Evolutionary conservation across 768 basidiomycete genomes (phyloP).

Genomic region (Coprinopsis sp.): DNA sequence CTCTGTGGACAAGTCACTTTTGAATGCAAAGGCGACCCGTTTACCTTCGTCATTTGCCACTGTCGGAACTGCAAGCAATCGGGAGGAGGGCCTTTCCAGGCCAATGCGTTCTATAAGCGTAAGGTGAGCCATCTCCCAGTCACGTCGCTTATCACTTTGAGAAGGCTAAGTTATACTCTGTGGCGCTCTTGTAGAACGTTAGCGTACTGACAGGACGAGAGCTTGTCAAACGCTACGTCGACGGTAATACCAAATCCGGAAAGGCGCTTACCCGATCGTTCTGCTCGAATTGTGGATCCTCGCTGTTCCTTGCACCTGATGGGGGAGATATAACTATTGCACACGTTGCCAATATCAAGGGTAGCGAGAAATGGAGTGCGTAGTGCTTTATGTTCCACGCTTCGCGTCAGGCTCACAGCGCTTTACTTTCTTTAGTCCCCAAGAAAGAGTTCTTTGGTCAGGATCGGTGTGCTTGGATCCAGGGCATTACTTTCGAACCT

Average conservation of each 20-base stretch:
- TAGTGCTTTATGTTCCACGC: constrained; percentile 4
- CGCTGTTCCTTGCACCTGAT: constrained; percentile 20
- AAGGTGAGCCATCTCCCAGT: constrained; percentile 14
- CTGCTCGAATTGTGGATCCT: constrained; percentile 27
- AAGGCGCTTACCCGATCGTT: constrained; percentile 24
- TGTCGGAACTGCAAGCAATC: constrained; percentile 30
- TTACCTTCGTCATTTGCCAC: constrained; percentile 28
- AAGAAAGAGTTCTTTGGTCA: constrained; percentile 9
- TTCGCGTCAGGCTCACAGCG: not conserved
- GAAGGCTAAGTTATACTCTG: not conserved
- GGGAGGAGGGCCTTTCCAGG: constrained; percentile 28
- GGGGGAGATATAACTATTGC: constrained; percentile 18
- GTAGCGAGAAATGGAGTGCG: constrained; percentile 20
- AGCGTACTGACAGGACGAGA: constrained; percentile 21
- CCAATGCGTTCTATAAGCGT: constrained; percentile 27
- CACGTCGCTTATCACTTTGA: not conserved
- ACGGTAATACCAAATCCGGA: constrained; percentile 23
- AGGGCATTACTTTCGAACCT: constrained; percentile 5
- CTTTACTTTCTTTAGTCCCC: constrained; percentile 5
- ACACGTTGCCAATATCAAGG: constrained; percentile 21
- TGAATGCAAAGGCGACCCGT: constrained; percentile 24
- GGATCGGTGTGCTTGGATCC: constrained; percentile 5
- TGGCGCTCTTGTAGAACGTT: constrained; percentile 15
- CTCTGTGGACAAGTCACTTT: constrained; percentile 26
- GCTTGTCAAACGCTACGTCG: constrained; percentile 19